Evolutionary conservation across 179 eudicot species (phyloP).

Genomic region (Nepenthes alata): DNA sequence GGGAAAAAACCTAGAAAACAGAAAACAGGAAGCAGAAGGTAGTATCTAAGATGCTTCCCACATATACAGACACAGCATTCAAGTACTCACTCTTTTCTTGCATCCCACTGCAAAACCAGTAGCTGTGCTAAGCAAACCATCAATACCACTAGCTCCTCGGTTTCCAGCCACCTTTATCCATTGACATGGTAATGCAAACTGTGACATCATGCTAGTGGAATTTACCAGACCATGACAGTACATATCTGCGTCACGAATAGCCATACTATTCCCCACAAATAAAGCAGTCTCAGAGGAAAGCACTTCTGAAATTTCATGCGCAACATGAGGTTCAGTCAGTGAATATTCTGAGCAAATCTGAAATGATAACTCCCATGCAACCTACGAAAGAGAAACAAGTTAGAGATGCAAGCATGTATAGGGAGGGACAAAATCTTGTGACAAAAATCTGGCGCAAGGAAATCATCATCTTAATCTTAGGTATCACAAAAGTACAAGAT

Average conservation of each 20-base stretch:
- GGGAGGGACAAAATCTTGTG: neutral
- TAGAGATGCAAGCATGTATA: conserved; percentile 1
- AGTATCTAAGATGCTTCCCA: neutral
- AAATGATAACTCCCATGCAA: conserved; percentile 68
- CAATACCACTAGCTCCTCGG: conserved; percentile 98
- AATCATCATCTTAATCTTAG: too few species aligned
- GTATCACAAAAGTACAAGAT: too few species aligned
- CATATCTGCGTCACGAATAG: conserved; percentile 90
- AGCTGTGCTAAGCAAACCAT: conserved; percentile 92
- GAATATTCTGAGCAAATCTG: conserved; percentile 46
- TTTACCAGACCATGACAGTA: conserved; percentile 44
- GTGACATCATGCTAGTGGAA: conserved; percentile 17
- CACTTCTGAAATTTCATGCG: conserved; percentile 38
- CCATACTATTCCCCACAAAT: conserved; percentile 92
- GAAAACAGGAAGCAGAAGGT: too few species aligned
- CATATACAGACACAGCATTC: conserved; percentile 3
- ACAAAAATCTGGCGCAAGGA: too few species aligned
- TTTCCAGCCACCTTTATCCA: conserved; percentile 65
- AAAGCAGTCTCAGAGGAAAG: conserved; percentile 55
- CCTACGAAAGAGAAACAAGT: conserved; percentile 31
- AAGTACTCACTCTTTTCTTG: conserved; percentile 60
- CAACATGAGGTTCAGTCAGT: conserved; percentile 83
- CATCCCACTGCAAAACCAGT: conserved; percentile 83
- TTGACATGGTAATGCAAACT: conserved; percentile 36
- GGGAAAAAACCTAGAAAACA: neutral